Conservation (phyloP, 225 moss, liverwort and hornwort genomes). For the Climacium dendroides region DNA sequence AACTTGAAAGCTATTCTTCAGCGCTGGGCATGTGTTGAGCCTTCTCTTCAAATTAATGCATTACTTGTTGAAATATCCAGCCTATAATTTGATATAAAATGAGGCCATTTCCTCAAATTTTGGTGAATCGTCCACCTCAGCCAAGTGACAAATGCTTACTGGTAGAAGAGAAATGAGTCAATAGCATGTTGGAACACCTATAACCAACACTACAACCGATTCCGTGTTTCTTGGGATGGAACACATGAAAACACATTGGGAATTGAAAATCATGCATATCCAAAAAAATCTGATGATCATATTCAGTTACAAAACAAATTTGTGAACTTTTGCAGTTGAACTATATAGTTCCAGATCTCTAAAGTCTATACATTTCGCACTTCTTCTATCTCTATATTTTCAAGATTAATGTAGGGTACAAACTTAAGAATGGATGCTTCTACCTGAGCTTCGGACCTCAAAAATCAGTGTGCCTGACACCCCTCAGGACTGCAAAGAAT, state of each 20-base stretch:
- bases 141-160: not conserved
- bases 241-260: not conserved
- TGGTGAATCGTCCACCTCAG: not conserved
- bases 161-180: too few species aligned
- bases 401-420: not conserved
- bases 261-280: not conserved
- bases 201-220: not conserved
- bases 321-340: not conserved
- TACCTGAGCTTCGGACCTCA: not conserved
- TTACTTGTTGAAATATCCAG: not conserved
- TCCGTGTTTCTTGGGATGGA: not conserved
- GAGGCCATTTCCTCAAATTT: not conserved
- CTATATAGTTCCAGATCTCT: not conserved
- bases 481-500: not conserved
- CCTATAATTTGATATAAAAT: not conserved
- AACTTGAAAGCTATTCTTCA: not conserved
- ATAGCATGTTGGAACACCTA: not conserved
- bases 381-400: not conserved
- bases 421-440: not conserved
- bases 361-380: not conserved
- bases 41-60: too few species aligned
- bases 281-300: not conserved
- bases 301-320: too few species aligned
- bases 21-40: not conserved
- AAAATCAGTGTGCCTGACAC: not conserved